Conservation (phyloP, 805 yeast genomes). For the Saccharomycodes ludwigii region DNA sequence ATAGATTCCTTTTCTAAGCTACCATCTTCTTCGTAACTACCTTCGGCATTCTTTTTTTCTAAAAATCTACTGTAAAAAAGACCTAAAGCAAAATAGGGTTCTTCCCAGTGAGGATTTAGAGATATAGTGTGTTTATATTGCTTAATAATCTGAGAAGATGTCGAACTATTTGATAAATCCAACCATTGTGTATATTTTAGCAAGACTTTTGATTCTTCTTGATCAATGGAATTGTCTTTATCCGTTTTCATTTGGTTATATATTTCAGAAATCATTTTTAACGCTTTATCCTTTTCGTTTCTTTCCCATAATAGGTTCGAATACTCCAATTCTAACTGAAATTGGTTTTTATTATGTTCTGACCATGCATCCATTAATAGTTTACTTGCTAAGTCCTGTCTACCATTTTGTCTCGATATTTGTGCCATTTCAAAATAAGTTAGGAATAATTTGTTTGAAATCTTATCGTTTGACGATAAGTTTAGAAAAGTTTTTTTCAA, state of each 20-base stretch:
- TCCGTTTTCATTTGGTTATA: constrained; percentile 11
- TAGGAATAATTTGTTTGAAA: constrained; percentile 30
- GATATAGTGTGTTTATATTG: constrained; percentile 53
- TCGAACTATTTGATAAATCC: constrained; percentile 72
- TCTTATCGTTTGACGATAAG: too few relatives aligned
- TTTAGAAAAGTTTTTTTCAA: constrained; percentile 46
- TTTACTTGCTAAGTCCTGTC: constrained; percentile 62
- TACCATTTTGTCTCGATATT: constrained; percentile 52
- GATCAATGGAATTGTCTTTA: constrained; percentile 8
- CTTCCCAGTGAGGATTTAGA: constrained; percentile 52
- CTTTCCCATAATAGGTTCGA: constrained; percentile 80
- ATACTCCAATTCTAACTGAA: constrained; percentile 55
- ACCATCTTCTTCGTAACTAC: constrained; percentile 17
- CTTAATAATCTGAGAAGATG: constrained; percentile 56
- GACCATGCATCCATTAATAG: constrained; percentile 46
- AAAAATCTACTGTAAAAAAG: constrained; percentile 64
- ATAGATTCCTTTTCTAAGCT: constrained; percentile 20
- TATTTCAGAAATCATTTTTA: constrained; percentile 40
- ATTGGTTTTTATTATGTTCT: constrained; percentile 15
- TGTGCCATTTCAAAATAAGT: constrained; percentile 49
- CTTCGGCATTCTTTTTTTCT: constrained; percentile 46
- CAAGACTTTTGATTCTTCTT: constrained; percentile 34
- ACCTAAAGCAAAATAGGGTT: constrained; percentile 72
- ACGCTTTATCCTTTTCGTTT: constrained; percentile 78
- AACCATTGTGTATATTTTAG: constrained; percentile 81